Evolutionary conservation across 345 rosid genomes (phyloP), one percentile per base, ranked within the genome.

Genomic region (Euclidium syriacum): DNA sequence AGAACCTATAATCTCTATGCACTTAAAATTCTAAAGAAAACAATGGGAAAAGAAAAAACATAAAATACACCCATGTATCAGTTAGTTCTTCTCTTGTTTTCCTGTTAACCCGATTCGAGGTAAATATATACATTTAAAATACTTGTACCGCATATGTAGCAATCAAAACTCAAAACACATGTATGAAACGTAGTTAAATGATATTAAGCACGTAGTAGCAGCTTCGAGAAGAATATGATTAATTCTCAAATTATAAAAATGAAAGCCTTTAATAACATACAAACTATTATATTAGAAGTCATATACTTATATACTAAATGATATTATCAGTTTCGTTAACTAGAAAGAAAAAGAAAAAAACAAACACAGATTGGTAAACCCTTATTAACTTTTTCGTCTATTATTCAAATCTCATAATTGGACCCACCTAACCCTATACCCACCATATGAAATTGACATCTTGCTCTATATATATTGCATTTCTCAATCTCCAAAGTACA

Each of bases 391-490:
- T 46, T 56, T 20, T 22, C 6, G 19, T n/a, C 20, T 51, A 51
- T 19, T 64, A 46, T 56, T 48, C 41, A 58, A 34, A 49, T 16
- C 17, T 40, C 36, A 36, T 58, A 12, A 27, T 40, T 20, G 65
- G 59, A 57, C 27, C 40, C 2, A 40, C 58, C 52, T 58, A 58
- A 38, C 51, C 19, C 30, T 55, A 30, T 7, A 66, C 30, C 48
- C 42, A 35, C 51, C 20, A 25, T 44, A 14, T 26, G 40, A 46
- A 34, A 5, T 44, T 8, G 35, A 36, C 18, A 54, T 43, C 66
- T 50, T 47, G 44, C 62, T 43, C 62, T 60, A 58, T 68, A 49
- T 58, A 68, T 52, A 69, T 38, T 6, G 32, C 55, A 52, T 49
- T 34, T 34, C 62, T 43, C 32, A 17, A 17, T 52, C 49, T 69